phyloP scores from a whole-genome alignment of 345 rosid species.

The Bretschneidera sinensis region DNA sequence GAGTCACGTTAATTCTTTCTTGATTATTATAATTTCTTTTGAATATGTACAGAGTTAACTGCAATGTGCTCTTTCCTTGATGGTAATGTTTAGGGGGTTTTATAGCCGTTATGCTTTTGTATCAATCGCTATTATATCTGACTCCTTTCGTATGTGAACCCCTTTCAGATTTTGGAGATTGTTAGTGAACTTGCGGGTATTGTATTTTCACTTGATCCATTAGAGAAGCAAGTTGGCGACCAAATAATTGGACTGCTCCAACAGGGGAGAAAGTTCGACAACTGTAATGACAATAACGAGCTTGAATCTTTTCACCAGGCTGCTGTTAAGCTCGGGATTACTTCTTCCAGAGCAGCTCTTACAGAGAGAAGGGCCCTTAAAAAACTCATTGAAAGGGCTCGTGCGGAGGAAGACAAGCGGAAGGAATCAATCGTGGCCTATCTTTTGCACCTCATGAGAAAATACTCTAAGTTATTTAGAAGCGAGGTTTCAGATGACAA shows the following conservation, averaged over 20 bases:
- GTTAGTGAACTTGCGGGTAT: slow-evolving; percentile 64
- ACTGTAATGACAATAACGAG: slow-evolving; percentile 55
- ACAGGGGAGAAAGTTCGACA: slow-evolving; percentile 77
- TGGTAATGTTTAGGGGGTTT: neutral
- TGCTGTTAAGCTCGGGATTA: slow-evolving; percentile 69
- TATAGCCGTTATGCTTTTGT: neutral
- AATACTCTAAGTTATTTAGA: slow-evolving; percentile 90
- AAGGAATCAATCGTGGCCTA: slow-evolving; percentile 94
- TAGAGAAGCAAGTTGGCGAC: slow-evolving; percentile 94
- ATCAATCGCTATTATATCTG: neutral
- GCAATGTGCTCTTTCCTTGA: neutral
- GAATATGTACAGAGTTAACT: neutral
- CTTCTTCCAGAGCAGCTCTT: slow-evolving; percentile 86
- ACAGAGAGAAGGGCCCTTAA: slow-evolving; percentile 89
- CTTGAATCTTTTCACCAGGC: slow-evolving; percentile 86
- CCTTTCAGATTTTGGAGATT: slow-evolving; percentile 74
- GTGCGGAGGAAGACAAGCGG: slow-evolving; percentile 93
- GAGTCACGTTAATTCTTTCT: neutral
- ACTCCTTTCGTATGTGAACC: slow-evolving; percentile 8
- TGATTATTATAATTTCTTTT: neutral
- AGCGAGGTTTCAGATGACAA: slow-evolving; percentile 76
- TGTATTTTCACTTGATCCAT: slow-evolving; percentile 57
- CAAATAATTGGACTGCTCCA: slow-evolving; percentile 81
- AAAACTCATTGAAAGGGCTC: slow-evolving; percentile 90
- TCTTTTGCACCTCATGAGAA: slow-evolving; percentile 90